These are phyloP conservation scores for Melocanna baccifera DNA, from an alignment of 176 grass and related monocot genomes.

Conservation along the genomic window DNA sequence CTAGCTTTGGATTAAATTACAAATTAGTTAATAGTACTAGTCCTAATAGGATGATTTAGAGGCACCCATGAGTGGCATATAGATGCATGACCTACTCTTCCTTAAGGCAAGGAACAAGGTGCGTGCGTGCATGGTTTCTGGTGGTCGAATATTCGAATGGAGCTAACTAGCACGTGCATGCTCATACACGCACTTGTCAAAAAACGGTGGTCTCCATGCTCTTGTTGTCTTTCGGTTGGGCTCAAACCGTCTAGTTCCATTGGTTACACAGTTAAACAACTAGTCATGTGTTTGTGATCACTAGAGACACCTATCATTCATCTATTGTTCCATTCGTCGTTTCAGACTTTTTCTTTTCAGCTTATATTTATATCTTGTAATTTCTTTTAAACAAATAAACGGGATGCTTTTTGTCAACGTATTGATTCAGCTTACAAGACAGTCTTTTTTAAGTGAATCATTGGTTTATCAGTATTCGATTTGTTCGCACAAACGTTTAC, in stretches of 20 bases:
- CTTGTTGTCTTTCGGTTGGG: constrained; percentile 13
- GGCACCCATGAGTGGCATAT: neutral
- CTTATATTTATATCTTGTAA: no score
- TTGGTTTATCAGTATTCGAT: no score
- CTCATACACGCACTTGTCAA: constrained; percentile 13
- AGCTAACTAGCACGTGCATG: neutral
- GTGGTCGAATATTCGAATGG: neutral
- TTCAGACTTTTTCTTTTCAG: neutral
- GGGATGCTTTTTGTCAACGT: accelerated
- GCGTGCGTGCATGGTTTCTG: constrained; percentile 2
- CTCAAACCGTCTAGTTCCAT: neutral
- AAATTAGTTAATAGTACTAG: neutral
- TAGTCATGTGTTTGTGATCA: neutral
- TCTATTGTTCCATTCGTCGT: neutral
- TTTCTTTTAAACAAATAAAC: no score
- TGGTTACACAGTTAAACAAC: neutral
- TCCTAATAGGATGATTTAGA: neutral
- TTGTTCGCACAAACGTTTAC: no score
- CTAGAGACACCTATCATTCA: no score
- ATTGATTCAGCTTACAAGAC: no score
- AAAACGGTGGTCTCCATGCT: constrained; percentile 16
- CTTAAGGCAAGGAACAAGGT: neutral
- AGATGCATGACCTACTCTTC: neutral
- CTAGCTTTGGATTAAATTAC: neutral
- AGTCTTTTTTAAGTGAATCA: no score